Evolutionary conservation across 2,329 filamentous ascomycete genomes (phyloP).

Genomic region (Didymosphaeria variabile): DNA sequence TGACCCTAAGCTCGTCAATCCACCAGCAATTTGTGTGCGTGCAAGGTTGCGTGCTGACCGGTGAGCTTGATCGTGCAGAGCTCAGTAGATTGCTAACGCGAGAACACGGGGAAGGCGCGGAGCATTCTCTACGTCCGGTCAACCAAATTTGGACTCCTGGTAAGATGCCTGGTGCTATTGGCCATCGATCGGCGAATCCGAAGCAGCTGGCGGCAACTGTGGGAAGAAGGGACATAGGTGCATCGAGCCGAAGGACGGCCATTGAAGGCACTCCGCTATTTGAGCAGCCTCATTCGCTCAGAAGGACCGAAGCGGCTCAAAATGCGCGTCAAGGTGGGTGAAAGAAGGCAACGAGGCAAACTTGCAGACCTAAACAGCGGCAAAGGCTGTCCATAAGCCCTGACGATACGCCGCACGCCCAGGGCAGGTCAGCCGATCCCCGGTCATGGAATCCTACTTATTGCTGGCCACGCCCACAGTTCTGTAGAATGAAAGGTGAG

Average conservation of each 20-base stretch:
- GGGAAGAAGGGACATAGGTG: conserved; percentile 16
- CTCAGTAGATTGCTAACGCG: conserved; percentile 10
- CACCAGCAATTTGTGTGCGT: conserved; percentile 19
- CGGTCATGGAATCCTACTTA: conserved; percentile 22
- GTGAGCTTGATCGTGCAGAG: conserved; percentile 23
- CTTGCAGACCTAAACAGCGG: conserved; percentile 22
- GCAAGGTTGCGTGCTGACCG: conserved; percentile 29
- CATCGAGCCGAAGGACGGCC: conserved; percentile 20
- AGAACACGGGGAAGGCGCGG: conserved; percentile 16
- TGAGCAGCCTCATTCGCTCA: conserved; percentile 24
- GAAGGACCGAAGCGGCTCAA: conserved; percentile 19
- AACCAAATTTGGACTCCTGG: conserved; percentile 20
- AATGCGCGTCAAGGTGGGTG: conserved; percentile 11
- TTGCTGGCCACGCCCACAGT: conserved; percentile 20
- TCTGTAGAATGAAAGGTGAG: conserved; percentile 20
- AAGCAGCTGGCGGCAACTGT: conserved; percentile 11
- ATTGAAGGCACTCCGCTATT: conserved; percentile 14
- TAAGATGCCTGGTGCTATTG: conserved; percentile 22
- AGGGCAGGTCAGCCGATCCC: conserved; percentile 23
- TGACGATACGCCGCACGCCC: conserved; percentile 19
- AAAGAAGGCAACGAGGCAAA: conserved; percentile 32
- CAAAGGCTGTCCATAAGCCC: conserved; percentile 19
- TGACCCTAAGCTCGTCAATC: conserved; percentile 25
- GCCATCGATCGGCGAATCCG: conserved; percentile 21
- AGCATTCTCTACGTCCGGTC: conserved; percentile 29